Percentiles rank a stretch among this genome's conserved stretches.
Evolutionary conservation across 2,329 filamentous ascomycete genomes (phyloP).

Genomic region (Penicillium sp.): DNA sequence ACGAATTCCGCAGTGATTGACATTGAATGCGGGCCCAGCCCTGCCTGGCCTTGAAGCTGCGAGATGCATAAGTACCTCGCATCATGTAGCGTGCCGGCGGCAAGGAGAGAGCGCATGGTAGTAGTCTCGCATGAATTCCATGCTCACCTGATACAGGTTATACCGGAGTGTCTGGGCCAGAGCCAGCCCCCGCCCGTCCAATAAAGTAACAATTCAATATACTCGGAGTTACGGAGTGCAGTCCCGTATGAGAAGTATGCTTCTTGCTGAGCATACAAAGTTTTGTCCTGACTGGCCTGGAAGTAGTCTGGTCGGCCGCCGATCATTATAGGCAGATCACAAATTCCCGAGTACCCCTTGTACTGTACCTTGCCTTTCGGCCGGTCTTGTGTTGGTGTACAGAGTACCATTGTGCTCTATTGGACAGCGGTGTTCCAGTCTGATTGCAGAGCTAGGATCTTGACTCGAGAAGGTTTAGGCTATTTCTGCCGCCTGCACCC

Average conservation of each 20-base stretch:
- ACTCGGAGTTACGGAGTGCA: background rate
- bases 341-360: no score
- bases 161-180: background rate
- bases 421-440: background rate
- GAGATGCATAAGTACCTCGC: background rate
- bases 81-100: conserved; percentile 2
- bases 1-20: conserved; percentile 1
- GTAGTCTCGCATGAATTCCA: background rate
- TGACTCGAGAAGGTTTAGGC: conserved; percentile 14
- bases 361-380: background rate
- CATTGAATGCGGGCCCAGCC: background rate
- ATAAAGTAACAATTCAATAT: background rate
- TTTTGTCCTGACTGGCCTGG: background rate
- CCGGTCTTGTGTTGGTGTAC: background rate
- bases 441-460: background rate
- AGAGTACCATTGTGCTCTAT: background rate
- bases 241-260: background rate
- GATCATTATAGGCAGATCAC: background rate
- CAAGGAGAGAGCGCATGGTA: background rate
- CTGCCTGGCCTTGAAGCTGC: background rate
- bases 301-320: background rate
- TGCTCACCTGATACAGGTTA: background rate
- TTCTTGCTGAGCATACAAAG: background rate
- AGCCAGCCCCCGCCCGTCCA: background rate
- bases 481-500: conserved; percentile 14